Evolutionary conservation across 2,329 filamentous ascomycete species (phyloP).

Genomic region (Blastomyces parvus): DNA sequence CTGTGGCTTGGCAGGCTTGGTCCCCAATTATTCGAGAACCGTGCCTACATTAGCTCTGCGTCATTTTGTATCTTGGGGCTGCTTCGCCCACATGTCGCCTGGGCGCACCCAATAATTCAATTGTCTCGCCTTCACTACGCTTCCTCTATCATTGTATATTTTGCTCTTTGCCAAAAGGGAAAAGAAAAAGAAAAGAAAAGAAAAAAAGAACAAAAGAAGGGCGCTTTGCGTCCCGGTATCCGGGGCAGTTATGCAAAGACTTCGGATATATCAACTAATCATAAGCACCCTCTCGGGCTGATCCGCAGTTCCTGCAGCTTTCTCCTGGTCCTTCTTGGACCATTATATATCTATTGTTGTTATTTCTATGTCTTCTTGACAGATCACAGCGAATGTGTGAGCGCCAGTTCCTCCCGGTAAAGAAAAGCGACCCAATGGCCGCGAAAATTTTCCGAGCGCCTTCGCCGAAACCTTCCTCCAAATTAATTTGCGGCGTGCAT

Average conservation of each 20-base stretch:
- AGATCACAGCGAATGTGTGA: not conserved
- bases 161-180: not conserved
- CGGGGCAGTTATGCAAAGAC: not conserved
- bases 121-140: not conserved
- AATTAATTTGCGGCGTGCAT: not conserved
- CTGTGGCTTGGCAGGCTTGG: not conserved
- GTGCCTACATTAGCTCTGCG: not conserved
- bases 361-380: not conserved
- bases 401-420: not conserved
- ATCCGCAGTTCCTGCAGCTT: not conserved
- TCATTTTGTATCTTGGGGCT: not conserved
- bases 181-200: no score
- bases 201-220: not conserved
- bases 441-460: not conserved
- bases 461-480: not conserved
- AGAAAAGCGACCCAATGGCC: not conserved
- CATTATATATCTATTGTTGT: not conserved
- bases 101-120: not conserved
- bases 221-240: not conserved
- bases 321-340: not conserved
- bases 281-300: not conserved
- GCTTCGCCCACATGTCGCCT: not conserved
- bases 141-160: not conserved
- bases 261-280: not conserved
- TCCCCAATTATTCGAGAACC: slow-evolving; percentile 2